These are phyloP conservation scores for Fremontodendron californicum DNA, from an alignment of 345 rosid species.

Conservation along the genomic window DNA sequence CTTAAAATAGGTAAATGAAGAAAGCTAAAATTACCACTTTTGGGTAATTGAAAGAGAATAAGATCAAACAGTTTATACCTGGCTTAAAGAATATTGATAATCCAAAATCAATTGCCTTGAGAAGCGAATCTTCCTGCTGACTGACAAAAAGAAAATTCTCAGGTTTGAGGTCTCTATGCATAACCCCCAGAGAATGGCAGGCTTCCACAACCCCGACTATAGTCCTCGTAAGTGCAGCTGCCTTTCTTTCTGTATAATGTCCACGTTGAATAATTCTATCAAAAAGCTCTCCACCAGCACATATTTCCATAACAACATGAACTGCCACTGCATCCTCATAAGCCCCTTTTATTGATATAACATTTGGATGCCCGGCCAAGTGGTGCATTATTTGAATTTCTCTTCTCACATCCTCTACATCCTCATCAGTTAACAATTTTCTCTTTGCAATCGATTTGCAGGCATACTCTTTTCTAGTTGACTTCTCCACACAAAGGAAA, in stretches of 20 bases:
- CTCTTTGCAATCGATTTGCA: constrained; percentile 93
- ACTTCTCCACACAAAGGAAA: constrained; percentile 65
- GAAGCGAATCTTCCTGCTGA: constrained; percentile 62
- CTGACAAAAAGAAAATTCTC: constrained; percentile 79
- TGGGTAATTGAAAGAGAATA: not conserved
- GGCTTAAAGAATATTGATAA: constrained; percentile 81
- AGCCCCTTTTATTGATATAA: constrained; percentile 72
- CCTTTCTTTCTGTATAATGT: constrained; percentile 80
- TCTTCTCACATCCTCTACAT: constrained; percentile 83
- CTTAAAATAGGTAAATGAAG: not conserved
- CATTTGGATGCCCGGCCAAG: constrained; percentile 81
- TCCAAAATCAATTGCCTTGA: constrained; percentile 87
- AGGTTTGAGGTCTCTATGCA: constrained; percentile 92
- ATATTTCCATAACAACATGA: constrained; percentile 82
- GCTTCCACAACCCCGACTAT: constrained; percentile 85
- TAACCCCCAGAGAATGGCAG: constrained; percentile 85
- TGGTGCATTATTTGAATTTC: constrained; percentile 95
- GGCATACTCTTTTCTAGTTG: constrained; percentile 60
- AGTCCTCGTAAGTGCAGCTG: constrained; percentile 77
- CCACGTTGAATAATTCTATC: constrained; percentile 87
- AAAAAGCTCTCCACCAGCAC: constrained; percentile 86
- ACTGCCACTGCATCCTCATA: constrained; percentile 86
- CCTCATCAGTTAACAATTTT: constrained; percentile 70
- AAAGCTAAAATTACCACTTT: not conserved
- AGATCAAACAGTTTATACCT: constrained; percentile 36